Evolutionary conservation across 2,329 filamentous ascomycete species (phyloP).

Genomic region (Gaeumannomyces tritici): DNA sequence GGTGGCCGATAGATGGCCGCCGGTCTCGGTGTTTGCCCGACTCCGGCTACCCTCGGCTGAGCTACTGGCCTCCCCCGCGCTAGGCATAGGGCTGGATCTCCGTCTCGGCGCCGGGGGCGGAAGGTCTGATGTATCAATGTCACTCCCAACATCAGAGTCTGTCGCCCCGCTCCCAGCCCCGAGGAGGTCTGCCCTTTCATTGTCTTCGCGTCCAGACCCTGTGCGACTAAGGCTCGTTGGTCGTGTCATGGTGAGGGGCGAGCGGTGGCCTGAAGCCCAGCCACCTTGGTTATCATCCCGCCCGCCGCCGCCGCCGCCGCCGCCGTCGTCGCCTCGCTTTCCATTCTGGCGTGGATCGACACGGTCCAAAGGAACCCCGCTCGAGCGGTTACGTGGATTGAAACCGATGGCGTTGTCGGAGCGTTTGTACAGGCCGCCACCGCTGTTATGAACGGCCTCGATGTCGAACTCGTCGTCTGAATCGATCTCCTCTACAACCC

Average conservation of each 20-base stretch:
- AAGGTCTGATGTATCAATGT: slow-evolving; percentile 58
- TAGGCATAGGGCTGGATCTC: slow-evolving; percentile 27
- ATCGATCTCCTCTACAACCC: slow-evolving; percentile 93
- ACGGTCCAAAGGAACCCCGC: slow-evolving; percentile 44
- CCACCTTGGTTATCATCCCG: slow-evolving; percentile 22
- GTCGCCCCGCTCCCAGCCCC: slow-evolving; percentile 33
- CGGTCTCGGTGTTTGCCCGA: slow-evolving; percentile 15
- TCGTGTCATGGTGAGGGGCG: slow-evolving; percentile 32
- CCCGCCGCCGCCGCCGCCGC: slow-evolving; percentile 8
- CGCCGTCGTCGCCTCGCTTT: slow-evolving; percentile 7
- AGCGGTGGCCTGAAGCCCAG: slow-evolving; percentile 45
- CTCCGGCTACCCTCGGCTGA: slow-evolving; percentile 12
- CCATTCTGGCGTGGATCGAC: slow-evolving; percentile 22
- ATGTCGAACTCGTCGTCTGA: slow-evolving; percentile 99
- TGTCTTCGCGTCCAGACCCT: slow-evolving; percentile 35
- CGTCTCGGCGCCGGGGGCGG: slow-evolving; percentile 46
- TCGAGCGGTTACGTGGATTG: slow-evolving; percentile 56
- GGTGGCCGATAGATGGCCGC: slow-evolving; percentile 52
- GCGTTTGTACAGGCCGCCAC: slow-evolving; percentile 70
- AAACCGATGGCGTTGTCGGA: slow-evolving; percentile 70
- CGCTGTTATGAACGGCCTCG: slow-evolving; percentile 52
- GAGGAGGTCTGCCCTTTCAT: slow-evolving; percentile 48
- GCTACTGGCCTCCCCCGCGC: slow-evolving; percentile 8
- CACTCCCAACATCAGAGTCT: slow-evolving; percentile 52
- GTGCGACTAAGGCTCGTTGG: slow-evolving; percentile 43